Conservation (phyloP, 2,329 filamentous ascomycete genomes). For the Fusarium dimerum region DNA sequence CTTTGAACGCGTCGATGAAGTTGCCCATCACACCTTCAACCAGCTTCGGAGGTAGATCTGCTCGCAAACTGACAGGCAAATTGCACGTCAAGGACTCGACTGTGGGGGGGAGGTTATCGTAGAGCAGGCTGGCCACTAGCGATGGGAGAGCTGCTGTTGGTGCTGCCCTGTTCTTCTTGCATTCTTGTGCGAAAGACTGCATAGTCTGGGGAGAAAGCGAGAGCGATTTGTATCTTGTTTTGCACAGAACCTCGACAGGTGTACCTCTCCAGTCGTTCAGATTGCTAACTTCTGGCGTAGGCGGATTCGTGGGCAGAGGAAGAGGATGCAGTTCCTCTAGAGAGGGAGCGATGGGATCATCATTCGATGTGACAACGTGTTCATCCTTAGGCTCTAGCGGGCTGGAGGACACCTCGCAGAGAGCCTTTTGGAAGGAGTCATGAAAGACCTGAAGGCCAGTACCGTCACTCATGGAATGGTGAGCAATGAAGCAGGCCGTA, state of each 20-base stretch:
- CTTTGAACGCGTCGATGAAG: too few relatives aligned
- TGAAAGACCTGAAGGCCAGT: constrained; percentile 47
- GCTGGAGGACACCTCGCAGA: constrained; percentile 23
- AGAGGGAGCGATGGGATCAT: constrained; percentile 38
- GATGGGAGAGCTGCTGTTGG: constrained; percentile 14
- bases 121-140: constrained; percentile 10
- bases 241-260: constrained; percentile 9
- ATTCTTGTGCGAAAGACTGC: constrained; percentile 10
- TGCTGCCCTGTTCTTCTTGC: constrained; percentile 7
- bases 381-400: background rate
- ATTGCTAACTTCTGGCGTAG: constrained; percentile 34
- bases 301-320: constrained; percentile 22
- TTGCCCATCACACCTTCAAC: constrained; percentile 8
- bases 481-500: constrained; percentile 46
- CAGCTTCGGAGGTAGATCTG: constrained; percentile 6
- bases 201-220: constrained; percentile 6
- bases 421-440: constrained; percentile 38
- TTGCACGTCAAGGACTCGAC: constrained; percentile 16
- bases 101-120: constrained; percentile 9
- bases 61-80: constrained; percentile 18
- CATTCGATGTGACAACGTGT: constrained; percentile 2
- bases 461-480: constrained; percentile 50
- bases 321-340: constrained; percentile 41
- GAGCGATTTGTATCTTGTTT: constrained; percentile 13
- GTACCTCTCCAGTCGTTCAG: constrained; percentile 40